phyloP scores from a whole-genome alignment of 108 stramenopile species.

The Cyclotella choctawhatcheeana region DNA sequence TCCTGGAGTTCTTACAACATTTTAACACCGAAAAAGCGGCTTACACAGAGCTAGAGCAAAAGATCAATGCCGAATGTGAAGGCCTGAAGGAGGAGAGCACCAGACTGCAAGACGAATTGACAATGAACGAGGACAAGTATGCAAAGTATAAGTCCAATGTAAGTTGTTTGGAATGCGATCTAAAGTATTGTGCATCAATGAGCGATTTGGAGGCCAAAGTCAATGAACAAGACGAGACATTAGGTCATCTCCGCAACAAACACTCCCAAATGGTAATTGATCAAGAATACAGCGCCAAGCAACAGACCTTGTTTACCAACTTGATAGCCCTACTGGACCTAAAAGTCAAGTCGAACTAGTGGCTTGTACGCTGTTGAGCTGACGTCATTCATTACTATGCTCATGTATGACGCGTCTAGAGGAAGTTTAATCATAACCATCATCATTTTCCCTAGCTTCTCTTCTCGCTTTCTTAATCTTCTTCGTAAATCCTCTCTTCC shows the following conservation, averaged over 20 bases:
- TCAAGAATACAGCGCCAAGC: not conserved
- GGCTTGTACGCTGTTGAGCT: not conserved
- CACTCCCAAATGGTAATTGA: not conserved
- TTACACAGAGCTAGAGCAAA: slow-evolving; percentile 63
- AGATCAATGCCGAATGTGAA: slow-evolving; percentile 56
- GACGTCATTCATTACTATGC: not conserved
- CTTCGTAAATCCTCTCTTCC: slow-evolving; percentile 88
- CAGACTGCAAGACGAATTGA: slow-evolving; percentile 47
- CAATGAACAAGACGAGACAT: slow-evolving; percentile 1
- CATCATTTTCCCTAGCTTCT: slow-evolving; percentile 35
- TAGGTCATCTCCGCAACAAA: not conserved
- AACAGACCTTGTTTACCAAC: not conserved
- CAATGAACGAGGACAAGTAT: slow-evolving; percentile 51
- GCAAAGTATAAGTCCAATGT: slow-evolving; percentile 32
- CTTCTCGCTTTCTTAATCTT: slow-evolving; percentile 78
- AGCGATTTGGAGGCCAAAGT: slow-evolving; percentile 9
- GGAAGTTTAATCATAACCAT: slow-evolving; percentile 20
- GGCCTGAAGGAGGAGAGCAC: slow-evolving; percentile 65
- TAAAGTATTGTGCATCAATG: not conserved
- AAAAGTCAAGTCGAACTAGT: not conserved
- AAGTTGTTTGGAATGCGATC: too few species aligned
- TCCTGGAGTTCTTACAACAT: slow-evolving; percentile 50
- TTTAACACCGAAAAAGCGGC: slow-evolving; percentile 52
- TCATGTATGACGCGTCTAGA: too few species aligned
- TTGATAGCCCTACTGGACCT: not conserved